phyloP scores from a whole-genome alignment of 352 stramenopile species.

The Blastocystis sp. region DNA sequence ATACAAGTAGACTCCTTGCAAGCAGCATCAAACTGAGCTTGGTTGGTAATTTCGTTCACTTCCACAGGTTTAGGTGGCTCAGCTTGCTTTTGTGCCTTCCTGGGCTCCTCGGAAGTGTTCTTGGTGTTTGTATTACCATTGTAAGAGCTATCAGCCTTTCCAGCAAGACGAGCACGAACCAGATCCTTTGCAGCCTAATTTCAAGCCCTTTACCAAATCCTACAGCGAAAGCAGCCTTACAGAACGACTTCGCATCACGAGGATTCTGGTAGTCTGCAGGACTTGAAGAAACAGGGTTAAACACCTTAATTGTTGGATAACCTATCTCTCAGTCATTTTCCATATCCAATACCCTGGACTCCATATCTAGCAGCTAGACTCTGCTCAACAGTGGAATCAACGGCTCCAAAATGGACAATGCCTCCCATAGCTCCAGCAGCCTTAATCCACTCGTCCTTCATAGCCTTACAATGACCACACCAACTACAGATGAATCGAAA shows the following conservation, averaged over 20 bases:
- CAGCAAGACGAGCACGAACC: slow-evolving; percentile 44
- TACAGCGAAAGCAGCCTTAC: slow-evolving; percentile 58
- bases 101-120: neutral
- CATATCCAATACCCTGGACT: slow-evolving; percentile 31
- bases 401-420: slow-evolving; percentile 61
- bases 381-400: slow-evolving; percentile 51
- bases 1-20: slow-evolving; percentile 58
- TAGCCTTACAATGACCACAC: slow-evolving; percentile 61
- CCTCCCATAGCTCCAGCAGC: slow-evolving; percentile 55
- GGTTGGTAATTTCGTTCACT: slow-evolving; percentile 58
- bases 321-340: neutral
- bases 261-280: slow-evolving; percentile 43
- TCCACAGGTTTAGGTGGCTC: slow-evolving; percentile 48
- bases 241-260: slow-evolving; percentile 58
- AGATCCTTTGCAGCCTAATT: slow-evolving; percentile 43
- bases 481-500: slow-evolving; percentile 45
- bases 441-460: slow-evolving; percentile 63
- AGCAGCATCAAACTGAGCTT: slow-evolving; percentile 50
- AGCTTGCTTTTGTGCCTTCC: neutral
- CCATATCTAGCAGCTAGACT: slow-evolving; percentile 12
- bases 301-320: slow-evolving; percentile 59
- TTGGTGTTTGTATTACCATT: neutral
- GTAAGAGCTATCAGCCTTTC: slow-evolving; percentile 30
- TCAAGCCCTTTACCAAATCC: neutral
- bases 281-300: neutral